Percentiles rank a stretch among this genome's conserved stretches.
These are phyloP conservation scores for Actinomortierella wolfii DNA, from an alignment of 371 early-diverging fungal species.

Conservation along the genomic window DNA sequence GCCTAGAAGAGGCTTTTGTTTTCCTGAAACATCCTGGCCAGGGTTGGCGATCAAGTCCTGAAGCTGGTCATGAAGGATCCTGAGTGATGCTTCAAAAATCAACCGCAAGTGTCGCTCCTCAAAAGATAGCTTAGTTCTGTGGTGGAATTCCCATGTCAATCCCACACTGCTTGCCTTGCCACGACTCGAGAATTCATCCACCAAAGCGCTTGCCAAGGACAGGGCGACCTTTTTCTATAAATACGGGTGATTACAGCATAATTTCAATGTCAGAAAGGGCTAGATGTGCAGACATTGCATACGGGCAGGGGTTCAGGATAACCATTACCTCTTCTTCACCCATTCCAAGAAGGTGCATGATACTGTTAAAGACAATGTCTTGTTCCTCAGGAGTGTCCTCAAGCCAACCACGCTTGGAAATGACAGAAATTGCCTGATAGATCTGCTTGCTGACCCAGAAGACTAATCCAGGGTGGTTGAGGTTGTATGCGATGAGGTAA, in stretches of 20 bases:
- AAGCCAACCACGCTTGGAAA: slow-evolving; percentile 70
- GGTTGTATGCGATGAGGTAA: slow-evolving; percentile 61
- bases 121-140: slow-evolving; percentile 67
- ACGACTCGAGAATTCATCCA: slow-evolving; percentile 69
- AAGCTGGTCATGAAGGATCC: slow-evolving; percentile 50
- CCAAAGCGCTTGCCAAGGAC: slow-evolving; percentile 57
- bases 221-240: slow-evolving; percentile 54
- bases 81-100: slow-evolving; percentile 54
- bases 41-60: slow-evolving; percentile 23
- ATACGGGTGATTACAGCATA: neutral
- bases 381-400: slow-evolving; percentile 60
- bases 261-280: slow-evolving; percentile 1
- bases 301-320: neutral
- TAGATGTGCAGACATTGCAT: neutral
- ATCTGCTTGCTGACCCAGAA: slow-evolving; percentile 45
- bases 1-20: slow-evolving; percentile 36
- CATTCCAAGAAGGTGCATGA: slow-evolving; percentile 58
- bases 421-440: slow-evolving; percentile 54
- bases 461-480: slow-evolving; percentile 45
- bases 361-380: slow-evolving; percentile 54
- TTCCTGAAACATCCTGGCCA: slow-evolving; percentile 37
- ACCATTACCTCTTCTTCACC: slow-evolving; percentile 49
- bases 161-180: slow-evolving; percentile 66
- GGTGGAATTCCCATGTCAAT: slow-evolving; percentile 71
- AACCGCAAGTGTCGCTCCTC: slow-evolving; percentile 55